These are phyloP conservation scores for Phytophthora constricta DNA, from an alignment of 352 stramenopile species.

Conservation along the genomic window DNA sequence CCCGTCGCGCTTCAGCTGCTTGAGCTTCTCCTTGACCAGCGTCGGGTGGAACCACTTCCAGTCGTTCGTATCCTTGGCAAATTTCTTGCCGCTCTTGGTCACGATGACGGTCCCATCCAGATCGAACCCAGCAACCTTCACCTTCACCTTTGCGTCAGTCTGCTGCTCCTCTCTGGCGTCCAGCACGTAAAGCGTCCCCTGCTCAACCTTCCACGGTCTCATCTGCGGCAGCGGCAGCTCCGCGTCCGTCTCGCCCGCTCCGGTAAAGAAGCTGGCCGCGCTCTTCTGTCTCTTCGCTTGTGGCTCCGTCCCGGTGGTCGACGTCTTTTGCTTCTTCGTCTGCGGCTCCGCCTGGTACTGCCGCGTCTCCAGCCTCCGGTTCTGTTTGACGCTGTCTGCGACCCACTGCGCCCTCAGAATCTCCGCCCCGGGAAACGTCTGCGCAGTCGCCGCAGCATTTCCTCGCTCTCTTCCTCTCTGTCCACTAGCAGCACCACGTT, in stretches of 20 bases:
- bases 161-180: slow-evolving; percentile 43
- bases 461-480: background rate
- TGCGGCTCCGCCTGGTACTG: slow-evolving; percentile 18
- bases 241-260: background rate
- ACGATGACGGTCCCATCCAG: slow-evolving; percentile 84
- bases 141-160: background rate
- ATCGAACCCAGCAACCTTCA: slow-evolving; percentile 83
- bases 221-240: slow-evolving; percentile 37
- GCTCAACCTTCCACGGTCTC: slow-evolving; percentile 50
- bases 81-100: slow-evolving; percentile 87
- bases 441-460: slow-evolving; percentile 22
- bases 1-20: slow-evolving; percentile 47
- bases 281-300: slow-evolving; percentile 32
- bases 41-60: slow-evolving; percentile 82
- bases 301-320: background rate
- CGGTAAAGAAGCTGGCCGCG: slow-evolving; percentile 20
- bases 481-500: slow-evolving; percentile 38
- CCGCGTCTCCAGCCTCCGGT: slow-evolving; percentile 37
- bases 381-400: slow-evolving; percentile 41
- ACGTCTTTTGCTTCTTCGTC: background rate
- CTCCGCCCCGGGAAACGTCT: slow-evolving; percentile 31
- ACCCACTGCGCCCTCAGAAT: slow-evolving; percentile 53
- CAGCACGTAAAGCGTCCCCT: slow-evolving; percentile 54
- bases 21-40: slow-evolving; percentile 57
- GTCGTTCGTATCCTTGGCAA: slow-evolving; percentile 67